Base-by-base conservation (phyloP, 495 filamentous ascomycete genomes). In the Melanomma pulvis-pyrius region DNA sequence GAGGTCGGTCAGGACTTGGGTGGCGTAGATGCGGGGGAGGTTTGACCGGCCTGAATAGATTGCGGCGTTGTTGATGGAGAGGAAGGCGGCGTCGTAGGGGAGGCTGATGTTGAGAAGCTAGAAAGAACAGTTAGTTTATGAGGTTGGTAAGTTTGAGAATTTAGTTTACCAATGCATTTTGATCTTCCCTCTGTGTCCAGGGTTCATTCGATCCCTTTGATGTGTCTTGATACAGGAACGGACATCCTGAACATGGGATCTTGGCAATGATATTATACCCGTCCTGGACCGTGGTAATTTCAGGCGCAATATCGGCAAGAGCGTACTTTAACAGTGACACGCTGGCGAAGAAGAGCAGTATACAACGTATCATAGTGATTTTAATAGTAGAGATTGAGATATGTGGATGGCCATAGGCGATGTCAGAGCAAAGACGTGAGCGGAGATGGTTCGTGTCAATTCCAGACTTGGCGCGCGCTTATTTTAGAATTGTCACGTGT, bases 161-260 rank as follows among this genome's bases (percentile, higher is more conserved):
- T 13, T 11, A 22, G 12, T 26, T 8, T 67, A 67, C 64, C 13
- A 67, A 41, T 24, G 58, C 30, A 51, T 67, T 67, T 12, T 61
- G 44, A 51, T 67, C 64, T 15, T 58, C 19, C 28, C 64, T 61
- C 57, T 30, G 6, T 12, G 26, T 47, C 64, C 64, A 67, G 13
- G 57, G 57, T 50, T 36, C 58, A 22, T 67, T 28, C 21, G 39
- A n/a, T n/a, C 64, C 64, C 21, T 55, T 52, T 26, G 53, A 59
- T 8, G 64, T 61, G 29, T 67, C 64, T 41, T 67, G 64, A 26
- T 29, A 67, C 5, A 67, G 36, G 36, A 67, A 67, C 36, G 64
- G 64, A 57, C 64, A 67, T 29, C 50, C 57, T 8, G 32, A 36
- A 53, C 64, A 67, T 11, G 64, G 57, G 2, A 67, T 24, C 29